Evolutionary conservation across 257 asterid species (phyloP).

Genomic region (Ballota nigra): DNA sequence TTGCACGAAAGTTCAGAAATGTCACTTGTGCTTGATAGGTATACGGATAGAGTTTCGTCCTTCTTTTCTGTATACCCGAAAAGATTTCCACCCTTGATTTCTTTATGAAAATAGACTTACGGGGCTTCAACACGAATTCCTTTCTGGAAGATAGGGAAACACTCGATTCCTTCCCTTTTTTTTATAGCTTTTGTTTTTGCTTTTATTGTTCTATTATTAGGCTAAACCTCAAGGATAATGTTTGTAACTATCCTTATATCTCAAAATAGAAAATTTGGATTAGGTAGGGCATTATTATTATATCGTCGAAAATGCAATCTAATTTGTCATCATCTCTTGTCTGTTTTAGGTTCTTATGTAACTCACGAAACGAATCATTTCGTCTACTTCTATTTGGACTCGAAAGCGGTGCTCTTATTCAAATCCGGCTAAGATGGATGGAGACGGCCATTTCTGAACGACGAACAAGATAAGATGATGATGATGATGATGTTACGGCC

Average conservation of each 20-base stretch:
- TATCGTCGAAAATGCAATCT: slow-evolving; percentile 3
- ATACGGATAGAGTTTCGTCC: neutral
- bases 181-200: neutral
- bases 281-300: neutral
- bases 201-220: neutral
- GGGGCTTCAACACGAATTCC: neutral
- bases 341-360: slow-evolving; percentile 80
- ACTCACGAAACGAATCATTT: slow-evolving; percentile 99
- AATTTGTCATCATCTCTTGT: slow-evolving; percentile 9
- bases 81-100: neutral
- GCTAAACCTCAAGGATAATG: neutral
- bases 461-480: slow-evolving; percentile 20
- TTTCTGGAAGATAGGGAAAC: neutral
- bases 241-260: neutral
- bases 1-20: neutral
- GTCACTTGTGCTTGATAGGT: neutral
- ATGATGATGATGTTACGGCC: slow-evolving; percentile 22
- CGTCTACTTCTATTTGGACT: slow-evolving; percentile 96
- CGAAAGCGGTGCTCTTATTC: slow-evolving; percentile 90
- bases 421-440: slow-evolving; percentile 75
- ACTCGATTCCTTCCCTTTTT: neutral
- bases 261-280: neutral
- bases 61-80: neutral
- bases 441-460: slow-evolving; percentile 20
- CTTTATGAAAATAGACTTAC: neutral